Conservation (phyloP, 306 rosid species). For the Luffa acutangula region DNA sequence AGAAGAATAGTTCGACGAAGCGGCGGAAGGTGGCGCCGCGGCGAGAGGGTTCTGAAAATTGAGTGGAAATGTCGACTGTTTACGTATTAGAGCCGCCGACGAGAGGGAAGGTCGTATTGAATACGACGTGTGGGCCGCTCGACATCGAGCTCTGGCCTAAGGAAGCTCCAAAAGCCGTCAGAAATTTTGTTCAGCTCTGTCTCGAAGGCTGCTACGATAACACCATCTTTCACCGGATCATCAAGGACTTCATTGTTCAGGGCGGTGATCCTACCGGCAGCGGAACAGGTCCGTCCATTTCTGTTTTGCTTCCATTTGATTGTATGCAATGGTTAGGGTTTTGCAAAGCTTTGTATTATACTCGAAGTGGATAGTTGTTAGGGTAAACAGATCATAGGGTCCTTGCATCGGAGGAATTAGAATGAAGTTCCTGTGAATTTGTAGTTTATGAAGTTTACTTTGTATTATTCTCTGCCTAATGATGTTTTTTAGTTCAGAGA, state of each 20-base stretch:
- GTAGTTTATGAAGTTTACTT: not conserved
- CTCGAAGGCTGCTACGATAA: slow-evolving; percentile 75
- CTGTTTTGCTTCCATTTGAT: not conserved
- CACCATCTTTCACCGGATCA: slow-evolving; percentile 77
- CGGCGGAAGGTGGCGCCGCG: not conserved
- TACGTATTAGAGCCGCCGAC: slow-evolving; percentile 96
- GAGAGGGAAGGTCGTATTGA: slow-evolving; percentile 76
- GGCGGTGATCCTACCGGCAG: slow-evolving; percentile 85
- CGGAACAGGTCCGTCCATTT: slow-evolving; percentile 49
- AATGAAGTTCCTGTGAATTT: not conserved
- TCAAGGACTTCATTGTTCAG: slow-evolving; percentile 75
- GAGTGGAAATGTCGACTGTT: slow-evolving; percentile 59
- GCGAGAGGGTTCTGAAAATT: not conserved
- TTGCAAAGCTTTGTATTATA: not conserved
- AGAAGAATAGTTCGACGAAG: not conserved
- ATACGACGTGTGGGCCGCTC: slow-evolving; percentile 74
- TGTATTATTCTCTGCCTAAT: not conserved
- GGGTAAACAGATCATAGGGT: not conserved
- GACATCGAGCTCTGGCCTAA: slow-evolving; percentile 96
- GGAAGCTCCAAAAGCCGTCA: slow-evolving; percentile 88
- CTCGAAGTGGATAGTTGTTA: not conserved
- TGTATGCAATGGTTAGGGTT: not conserved
- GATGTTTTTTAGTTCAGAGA: not conserved
- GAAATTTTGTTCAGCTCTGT: slow-evolving; percentile 96
- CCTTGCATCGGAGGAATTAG: not conserved